Base-by-base conservation (phyloP, 2,329 filamentous ascomycete species). In the Colletotrichum ledebouriae region DNA sequence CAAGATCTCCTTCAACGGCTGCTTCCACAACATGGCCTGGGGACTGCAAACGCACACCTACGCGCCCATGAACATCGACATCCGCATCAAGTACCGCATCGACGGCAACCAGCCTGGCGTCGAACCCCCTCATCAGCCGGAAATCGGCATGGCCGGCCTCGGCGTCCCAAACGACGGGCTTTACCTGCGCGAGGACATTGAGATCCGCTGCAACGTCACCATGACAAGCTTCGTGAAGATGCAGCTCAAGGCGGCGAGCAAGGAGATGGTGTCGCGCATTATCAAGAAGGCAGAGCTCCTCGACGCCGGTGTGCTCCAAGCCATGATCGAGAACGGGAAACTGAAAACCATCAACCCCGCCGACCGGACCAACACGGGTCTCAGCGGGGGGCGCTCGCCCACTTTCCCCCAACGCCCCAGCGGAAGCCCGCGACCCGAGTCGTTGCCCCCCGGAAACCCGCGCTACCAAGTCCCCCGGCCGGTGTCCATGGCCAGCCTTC, bases 21-120 rank as follows among this genome's bases (percentile, higher is more conserved):
- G 89, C 75, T 92, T 92, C 76, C 90, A 92, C 75, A 86, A 92
- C 76, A 87, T 91, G 82, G 88, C 90, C 3, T 91, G 89, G 87
- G 90, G 90, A 3, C 79, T 92, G 67, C 90, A 92, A 79, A 91
- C 89, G 10, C 90, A 92, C 79, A 89, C 89, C 59, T 92, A 92
- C 75, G 89, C 88, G 47, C 90, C 90, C 37, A 85, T 91, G 75
- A 86, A 84, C 70, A 83, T 91, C 59, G 90, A 92, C 75, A 77
- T 92, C 76, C 85, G 90, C 71, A 90, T 89, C 79, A 90, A 87
- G 73, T 92, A 91, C 77, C 85, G 87, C 74, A 88, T 92, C 63
- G 86, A 84, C 69, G 90, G 90, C 7, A 92, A 92, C 75, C 89
- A 92, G 77, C 86, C 89, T 0, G 90, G 89, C 29, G 69, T 87